Percentiles rank a stretch among this genome's conserved stretches.
Evolutionary conservation across 495 filamentous ascomycete species (phyloP).

Genomic region (Parachaetomium inaequale): DNA sequence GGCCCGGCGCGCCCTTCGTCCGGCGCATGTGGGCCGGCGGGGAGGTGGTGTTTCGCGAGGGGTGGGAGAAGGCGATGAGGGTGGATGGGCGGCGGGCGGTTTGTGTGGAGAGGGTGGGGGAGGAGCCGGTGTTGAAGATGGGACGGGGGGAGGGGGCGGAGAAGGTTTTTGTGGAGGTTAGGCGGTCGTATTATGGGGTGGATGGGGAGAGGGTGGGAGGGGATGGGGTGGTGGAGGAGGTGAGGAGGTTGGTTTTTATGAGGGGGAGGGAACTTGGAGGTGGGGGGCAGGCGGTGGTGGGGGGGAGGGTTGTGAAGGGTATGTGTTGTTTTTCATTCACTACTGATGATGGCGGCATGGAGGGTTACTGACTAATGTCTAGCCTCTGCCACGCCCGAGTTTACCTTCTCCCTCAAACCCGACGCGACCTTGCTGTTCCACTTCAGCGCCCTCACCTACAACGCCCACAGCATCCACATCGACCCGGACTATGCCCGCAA

Average conservation of each 20-base stretch:
- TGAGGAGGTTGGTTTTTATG: constrained; percentile 41
- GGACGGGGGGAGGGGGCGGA: constrained; percentile 28
- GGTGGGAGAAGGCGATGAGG: constrained; percentile 21
- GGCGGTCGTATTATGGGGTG: constrained; percentile 38
- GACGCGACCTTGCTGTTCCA: constrained; percentile 68
- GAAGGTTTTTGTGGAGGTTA: constrained; percentile 44
- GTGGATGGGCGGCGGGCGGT: constrained; percentile 52
- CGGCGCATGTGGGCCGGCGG: constrained; percentile 82
- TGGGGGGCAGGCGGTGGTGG: constrained; percentile 16
- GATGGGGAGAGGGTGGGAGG: background rate
- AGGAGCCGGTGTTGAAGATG: constrained; percentile 43
- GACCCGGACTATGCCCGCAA: constrained; percentile 65
- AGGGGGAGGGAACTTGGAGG: constrained; percentile 24
- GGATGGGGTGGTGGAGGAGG: constrained; percentile 28
- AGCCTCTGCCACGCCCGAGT: constrained; percentile 45
- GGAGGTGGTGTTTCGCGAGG: constrained; percentile 35
- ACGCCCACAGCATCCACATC: constrained; percentile 83
- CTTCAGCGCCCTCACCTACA: constrained; percentile 82
- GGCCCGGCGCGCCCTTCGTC: constrained; percentile 59
- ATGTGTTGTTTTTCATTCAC: background rate
- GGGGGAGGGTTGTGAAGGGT: constrained; percentile 24
- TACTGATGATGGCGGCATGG: background rate
- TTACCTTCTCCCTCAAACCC: constrained; percentile 58
- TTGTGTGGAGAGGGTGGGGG: constrained; percentile 65
- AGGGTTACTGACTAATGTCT: background rate